Evolutionary conservation across 2,329 filamentous ascomycete species (phyloP).

Genomic region (Aspergillus sp.): DNA sequence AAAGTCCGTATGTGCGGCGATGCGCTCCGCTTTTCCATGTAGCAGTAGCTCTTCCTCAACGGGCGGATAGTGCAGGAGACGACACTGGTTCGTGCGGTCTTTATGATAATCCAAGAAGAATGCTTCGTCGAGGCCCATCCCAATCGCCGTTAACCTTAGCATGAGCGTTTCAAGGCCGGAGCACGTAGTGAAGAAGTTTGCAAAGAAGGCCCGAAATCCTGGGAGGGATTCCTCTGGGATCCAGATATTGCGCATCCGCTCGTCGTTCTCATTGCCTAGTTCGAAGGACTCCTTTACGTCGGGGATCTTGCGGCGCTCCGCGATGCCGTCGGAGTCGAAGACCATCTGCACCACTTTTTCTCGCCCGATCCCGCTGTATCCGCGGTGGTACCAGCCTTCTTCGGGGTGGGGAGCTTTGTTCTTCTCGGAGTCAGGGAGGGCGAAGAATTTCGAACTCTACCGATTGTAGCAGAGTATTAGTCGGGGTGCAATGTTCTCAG

Average conservation of each 20-base stretch:
- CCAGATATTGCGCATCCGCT: conserved; percentile 48
- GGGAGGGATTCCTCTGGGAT: conserved; percentile 45
- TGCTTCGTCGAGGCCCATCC: not conserved
- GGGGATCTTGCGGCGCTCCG: not conserved
- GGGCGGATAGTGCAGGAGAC: conserved; percentile 16
- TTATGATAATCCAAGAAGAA: not conserved
- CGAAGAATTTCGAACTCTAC: conserved; percentile 7
- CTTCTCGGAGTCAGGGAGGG: conserved; percentile 1
- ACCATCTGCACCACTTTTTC: conserved; percentile 6
- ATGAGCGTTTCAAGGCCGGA: not conserved
- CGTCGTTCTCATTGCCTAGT: conserved; percentile 45
- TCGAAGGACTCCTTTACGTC: conserved; percentile 40
- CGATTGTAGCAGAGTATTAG: no score
- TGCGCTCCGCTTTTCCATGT: conserved; percentile 1
- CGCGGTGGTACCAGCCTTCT: conserved; percentile 4
- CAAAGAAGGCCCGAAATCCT: conserved; percentile 38
- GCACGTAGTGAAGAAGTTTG: conserved; percentile 33
- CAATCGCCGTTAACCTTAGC: not conserved
- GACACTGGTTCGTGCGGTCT: conserved; percentile 14
- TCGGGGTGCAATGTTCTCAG: no score
- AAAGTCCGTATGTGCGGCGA: conserved; percentile 18
- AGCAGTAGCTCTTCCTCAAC: conserved; percentile 6
- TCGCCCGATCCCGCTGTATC: not conserved
- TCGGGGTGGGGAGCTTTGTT: not conserved
- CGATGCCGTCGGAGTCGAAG: not conserved